These are phyloP conservation scores for Akanthomyces uredinophilus DNA, from an alignment of 2,329 filamentous ascomycete genomes.

Conservation along the genomic window DNA sequence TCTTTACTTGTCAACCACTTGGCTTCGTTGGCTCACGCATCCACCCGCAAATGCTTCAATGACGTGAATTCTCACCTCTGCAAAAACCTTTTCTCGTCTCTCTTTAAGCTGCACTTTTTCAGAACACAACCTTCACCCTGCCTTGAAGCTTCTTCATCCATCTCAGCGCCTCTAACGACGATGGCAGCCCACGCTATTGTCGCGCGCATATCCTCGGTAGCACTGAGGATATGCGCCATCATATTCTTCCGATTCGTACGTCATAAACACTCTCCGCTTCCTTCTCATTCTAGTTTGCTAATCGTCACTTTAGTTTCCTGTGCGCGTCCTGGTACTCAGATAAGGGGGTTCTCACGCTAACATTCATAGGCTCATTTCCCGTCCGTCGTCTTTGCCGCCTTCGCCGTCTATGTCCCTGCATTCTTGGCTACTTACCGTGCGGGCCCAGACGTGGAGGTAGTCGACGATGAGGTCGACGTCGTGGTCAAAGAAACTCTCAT, in stretches of 20 bases:
- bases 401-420: constrained; percentile 60
- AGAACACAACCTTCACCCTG: not conserved
- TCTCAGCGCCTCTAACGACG: constrained; percentile 3
- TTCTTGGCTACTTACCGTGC: constrained; percentile 56
- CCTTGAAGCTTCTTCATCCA: not conserved
- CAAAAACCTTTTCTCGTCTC: not conserved
- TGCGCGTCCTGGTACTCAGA: constrained; percentile 21
- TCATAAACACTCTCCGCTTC: constrained; percentile 2
- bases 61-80: not conserved
- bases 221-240: constrained; percentile 32
- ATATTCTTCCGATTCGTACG: constrained; percentile 34
- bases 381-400: constrained; percentile 56
- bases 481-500: constrained; percentile 43
- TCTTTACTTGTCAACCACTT: not conserved
- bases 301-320: constrained; percentile 29
- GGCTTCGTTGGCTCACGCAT: not conserved
- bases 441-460: constrained; percentile 51
- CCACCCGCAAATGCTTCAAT: not conserved
- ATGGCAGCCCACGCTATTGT: constrained; percentile 29
- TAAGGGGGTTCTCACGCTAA: constrained; percentile 11
- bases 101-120: not conserved
- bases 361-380: constrained; percentile 33
- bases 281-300: constrained; percentile 10
- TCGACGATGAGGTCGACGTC: constrained; percentile 58
- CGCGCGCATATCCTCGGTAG: constrained; percentile 32